These are phyloP conservation scores for Crucihimalaya himalaica DNA, from an alignment of 345 rosid species.

Conservation along the genomic window DNA sequence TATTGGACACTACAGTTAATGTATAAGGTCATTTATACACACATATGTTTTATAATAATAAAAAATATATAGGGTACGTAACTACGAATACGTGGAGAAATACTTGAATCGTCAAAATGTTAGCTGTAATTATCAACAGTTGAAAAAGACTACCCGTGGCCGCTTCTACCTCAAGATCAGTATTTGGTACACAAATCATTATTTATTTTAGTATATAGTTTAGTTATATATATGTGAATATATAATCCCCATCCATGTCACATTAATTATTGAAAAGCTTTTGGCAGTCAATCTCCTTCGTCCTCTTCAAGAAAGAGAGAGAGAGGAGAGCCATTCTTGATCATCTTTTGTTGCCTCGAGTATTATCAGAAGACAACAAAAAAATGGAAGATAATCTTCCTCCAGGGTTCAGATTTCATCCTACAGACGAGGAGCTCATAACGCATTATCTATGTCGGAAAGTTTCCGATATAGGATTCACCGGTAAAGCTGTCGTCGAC, in stretches of 20 bases:
- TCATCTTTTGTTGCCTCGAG: not conserved
- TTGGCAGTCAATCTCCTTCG: constrained; percentile 32
- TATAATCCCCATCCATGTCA: constrained; percentile 40
- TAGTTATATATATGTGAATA: constrained; percentile 32
- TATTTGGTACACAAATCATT: constrained; percentile 37
- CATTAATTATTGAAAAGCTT: constrained; percentile 35
- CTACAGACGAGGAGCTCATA: constrained; percentile 96
- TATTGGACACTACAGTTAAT: constrained; percentile 20
- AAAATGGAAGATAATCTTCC: constrained; percentile 84
- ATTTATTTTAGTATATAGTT: constrained; percentile 18
- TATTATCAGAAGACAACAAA: not conserved
- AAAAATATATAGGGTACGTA: not conserved
- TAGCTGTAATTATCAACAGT: constrained; percentile 72
- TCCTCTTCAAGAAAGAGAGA: constrained; percentile 21
- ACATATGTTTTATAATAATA: constrained; percentile 3
- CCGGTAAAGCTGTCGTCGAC: constrained; percentile 80
- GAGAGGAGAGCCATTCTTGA: constrained; percentile 3
- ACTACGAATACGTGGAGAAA: constrained; percentile 20
- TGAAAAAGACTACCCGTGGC: constrained; percentile 40
- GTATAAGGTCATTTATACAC: not conserved
- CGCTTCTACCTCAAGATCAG: constrained; percentile 58
- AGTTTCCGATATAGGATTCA: constrained; percentile 64
- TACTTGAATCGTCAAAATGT: constrained; percentile 67
- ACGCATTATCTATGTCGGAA: constrained; percentile 69
- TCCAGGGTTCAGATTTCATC: constrained; percentile 98